Evolutionary conservation across 2,329 filamentous ascomycete species (phyloP).

Genomic region (Fusarium scirpi): DNA sequence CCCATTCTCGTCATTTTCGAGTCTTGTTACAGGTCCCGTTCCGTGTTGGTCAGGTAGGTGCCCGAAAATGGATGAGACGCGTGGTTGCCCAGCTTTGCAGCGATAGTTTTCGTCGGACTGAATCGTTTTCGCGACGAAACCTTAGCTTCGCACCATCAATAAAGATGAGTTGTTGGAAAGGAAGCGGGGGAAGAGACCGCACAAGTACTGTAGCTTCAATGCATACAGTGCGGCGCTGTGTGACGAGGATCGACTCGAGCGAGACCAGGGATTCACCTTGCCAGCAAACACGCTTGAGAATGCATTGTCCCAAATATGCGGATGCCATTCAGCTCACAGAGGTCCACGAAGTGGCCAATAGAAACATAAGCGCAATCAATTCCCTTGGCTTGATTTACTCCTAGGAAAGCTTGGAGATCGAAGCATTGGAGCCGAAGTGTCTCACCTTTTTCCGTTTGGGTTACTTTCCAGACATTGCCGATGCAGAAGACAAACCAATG

Average conservation of each 20-base stretch:
- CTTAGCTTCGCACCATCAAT: slow-evolving; percentile 30
- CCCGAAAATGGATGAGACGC: background rate
- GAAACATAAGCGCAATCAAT: slow-evolving; percentile 15
- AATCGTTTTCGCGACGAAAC: slow-evolving; percentile 7
- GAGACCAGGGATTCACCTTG: slow-evolving; percentile 1
- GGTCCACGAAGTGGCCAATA: slow-evolving; percentile 27
- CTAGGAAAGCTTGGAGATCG: background rate
- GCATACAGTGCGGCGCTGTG: slow-evolving; percentile 33
- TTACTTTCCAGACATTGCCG: background rate
- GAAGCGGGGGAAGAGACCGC: slow-evolving; percentile 35
- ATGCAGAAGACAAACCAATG: background rate
- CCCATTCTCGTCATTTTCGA: slow-evolving; percentile 1
- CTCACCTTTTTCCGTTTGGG: slow-evolving; percentile 13
- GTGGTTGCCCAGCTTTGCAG: slow-evolving; percentile 5
- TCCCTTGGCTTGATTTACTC: slow-evolving; percentile 7
- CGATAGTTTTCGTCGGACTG: background rate
- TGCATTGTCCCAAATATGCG: slow-evolving; percentile 24
- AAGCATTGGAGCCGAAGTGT: slow-evolving; percentile 13
- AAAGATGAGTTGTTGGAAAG: slow-evolving; percentile 18
- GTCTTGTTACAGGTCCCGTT: slow-evolving; percentile 5
- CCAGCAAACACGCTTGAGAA: slow-evolving; percentile 35
- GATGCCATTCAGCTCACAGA: slow-evolving; percentile 31
- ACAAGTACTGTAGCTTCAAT: slow-evolving; percentile 1
- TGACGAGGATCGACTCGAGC: background rate
- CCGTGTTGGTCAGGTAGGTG: background rate